Evolutionary conservation across 352 stramenopile species (phyloP), one percentile per base, ranked within the genome.

Genomic region (Globisporangium acanthophoron): DNA sequence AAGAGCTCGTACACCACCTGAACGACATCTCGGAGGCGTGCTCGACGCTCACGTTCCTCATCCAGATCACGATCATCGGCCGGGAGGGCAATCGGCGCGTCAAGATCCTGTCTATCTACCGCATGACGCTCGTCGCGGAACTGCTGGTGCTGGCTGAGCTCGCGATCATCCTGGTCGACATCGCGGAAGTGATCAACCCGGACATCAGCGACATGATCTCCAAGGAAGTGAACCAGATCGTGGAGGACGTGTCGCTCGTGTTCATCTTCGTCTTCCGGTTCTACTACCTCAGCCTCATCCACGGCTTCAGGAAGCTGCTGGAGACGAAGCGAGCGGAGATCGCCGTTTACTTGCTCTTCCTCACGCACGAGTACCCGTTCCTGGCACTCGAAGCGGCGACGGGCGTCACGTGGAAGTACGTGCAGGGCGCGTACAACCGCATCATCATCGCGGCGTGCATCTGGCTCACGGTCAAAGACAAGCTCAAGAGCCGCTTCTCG

Each of bases 241-340:
- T 68, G 7, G 65, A 82, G 54, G 61, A 66, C 48, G 18, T 68
- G 47, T 66, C 55, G 12, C 48, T 80, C 16, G 20, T 69, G 20
- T 79, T 78, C 56, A 64, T 76, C 24, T 63, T 76, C 33, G 39
- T 65, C 40, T 82, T 82, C 43, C 70, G 70, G 20, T 76, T 77
- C 59, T 74, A 69, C 44, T 79, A 73, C 45, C 29, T 80, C 33
- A 37, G 53, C 12, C 66, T 75, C 12, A 53, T 58, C 0, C 56
- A 58, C 4, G 66, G 71, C n/a, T 54, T 59, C 12, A 31, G 47
- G 11, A 27, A 21, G 20, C 54, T 62, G 11, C n/a, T 62, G 20
- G 15, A 41, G 5, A 61, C 41, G 5, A 43, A 53, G 12, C 68
- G 64, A 27, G 5, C 50, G 29, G 71, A 77, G 46, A 41, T 77